phyloP scores from a whole-genome alignment of 2,329 filamentous ascomycete species.

The Exophiala calicioides region DNA sequence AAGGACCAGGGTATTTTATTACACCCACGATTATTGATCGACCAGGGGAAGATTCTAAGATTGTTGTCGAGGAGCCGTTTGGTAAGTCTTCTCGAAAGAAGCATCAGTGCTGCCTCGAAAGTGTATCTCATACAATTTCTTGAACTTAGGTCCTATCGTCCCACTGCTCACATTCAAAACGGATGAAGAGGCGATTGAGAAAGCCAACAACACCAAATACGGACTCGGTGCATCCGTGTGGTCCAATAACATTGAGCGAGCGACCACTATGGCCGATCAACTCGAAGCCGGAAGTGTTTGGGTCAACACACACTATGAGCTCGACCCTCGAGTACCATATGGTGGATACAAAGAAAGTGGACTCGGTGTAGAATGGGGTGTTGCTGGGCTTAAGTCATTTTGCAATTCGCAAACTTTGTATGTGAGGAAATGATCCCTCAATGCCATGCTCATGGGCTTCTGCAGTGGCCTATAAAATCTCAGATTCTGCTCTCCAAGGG shows the following conservation, averaged over 20 bases:
- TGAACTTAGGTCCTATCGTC: slow-evolving; percentile 59
- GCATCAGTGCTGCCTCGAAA: slow-evolving; percentile 57
- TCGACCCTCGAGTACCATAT: slow-evolving; percentile 26
- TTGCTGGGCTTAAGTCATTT: slow-evolving; percentile 30
- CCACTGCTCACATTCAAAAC: slow-evolving; percentile 62
- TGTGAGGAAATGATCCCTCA: slow-evolving; percentile 27
- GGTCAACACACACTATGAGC: slow-evolving; percentile 25
- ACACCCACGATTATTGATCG: slow-evolving; percentile 60
- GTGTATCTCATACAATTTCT: too few relatives aligned
- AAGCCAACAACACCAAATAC: slow-evolving; percentile 55
- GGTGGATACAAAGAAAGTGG: slow-evolving; percentile 35
- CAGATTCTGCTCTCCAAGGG: too few relatives aligned
- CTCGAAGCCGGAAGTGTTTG: too few relatives aligned
- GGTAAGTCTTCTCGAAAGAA: slow-evolving; percentile 59
- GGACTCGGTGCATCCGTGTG: slow-evolving; percentile 62
- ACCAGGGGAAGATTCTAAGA: slow-evolving; percentile 55
- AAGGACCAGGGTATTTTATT: slow-evolving; percentile 55
- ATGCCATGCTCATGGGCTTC: too few relatives aligned
- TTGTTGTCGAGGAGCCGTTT: slow-evolving; percentile 63
- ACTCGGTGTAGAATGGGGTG: slow-evolving; percentile 33
- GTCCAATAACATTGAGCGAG: slow-evolving; percentile 53
- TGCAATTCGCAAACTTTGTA: slow-evolving; percentile 28
- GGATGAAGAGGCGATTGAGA: slow-evolving; percentile 60
- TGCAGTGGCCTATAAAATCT: too few relatives aligned
- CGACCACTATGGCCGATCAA: slow-evolving; percentile 53